Percentiles rank a stretch among this genome's conserved stretches.
Conservation (phyloP, 768 basidiomycete genomes). For the Sarcomyxa edulis region DNA sequence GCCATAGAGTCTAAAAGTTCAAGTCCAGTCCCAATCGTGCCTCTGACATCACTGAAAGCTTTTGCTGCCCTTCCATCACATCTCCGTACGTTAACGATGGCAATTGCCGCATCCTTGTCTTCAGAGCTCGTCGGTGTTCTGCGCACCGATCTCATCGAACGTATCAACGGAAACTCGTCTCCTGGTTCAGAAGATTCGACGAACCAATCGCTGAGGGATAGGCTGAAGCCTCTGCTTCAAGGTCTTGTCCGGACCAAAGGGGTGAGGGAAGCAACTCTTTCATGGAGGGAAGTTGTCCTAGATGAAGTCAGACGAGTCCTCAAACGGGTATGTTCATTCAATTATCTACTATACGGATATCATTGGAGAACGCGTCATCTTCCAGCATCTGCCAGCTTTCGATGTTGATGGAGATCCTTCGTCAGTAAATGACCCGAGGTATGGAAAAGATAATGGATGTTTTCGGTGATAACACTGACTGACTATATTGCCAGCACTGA, state of each 20-base stretch:
- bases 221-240: constrained; percentile 65
- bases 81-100: constrained; percentile 62
- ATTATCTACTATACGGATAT: background rate
- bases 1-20: constrained; percentile 12
- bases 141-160: constrained; percentile 56
- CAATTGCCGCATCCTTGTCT: constrained; percentile 74
- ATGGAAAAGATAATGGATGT: background rate
- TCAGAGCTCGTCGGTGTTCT: constrained; percentile 73
- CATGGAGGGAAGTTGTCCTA: constrained; percentile 69
- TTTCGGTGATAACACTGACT: background rate
- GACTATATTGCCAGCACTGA: constrained; percentile 27
- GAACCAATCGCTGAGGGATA: constrained; percentile 50
- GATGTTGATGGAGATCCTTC: constrained; percentile 38
- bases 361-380: background rate
- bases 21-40: constrained; percentile 30
- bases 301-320: constrained; percentile 52
- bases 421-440: background rate
- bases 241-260: constrained; percentile 75
- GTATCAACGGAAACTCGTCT: constrained; percentile 27
- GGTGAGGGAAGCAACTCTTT: constrained; percentile 57
- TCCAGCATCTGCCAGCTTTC: constrained; percentile 38
- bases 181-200: constrained; percentile 9
- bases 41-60: constrained; percentile 65
- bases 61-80: constrained; percentile 74
- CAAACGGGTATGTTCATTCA: constrained; percentile 45